phyloP scores from a whole-genome alignment of 176 grass and related monocot genomes.

The Alloteropsis semialata region DNA sequence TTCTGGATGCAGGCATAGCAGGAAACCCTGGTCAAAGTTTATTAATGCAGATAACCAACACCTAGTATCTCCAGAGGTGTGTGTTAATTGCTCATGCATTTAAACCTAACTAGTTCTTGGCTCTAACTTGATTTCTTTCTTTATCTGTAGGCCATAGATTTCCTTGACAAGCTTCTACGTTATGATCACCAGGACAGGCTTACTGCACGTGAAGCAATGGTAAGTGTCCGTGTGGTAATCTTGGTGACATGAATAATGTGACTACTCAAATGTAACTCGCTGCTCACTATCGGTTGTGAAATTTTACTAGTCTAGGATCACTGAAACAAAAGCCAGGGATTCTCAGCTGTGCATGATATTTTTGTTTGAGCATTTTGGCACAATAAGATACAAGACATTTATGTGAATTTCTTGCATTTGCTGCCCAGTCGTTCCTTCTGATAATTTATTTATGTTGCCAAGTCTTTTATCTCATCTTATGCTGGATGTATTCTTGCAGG shows the following conservation, averaged over 20 bases:
- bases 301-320: not conserved
- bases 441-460: not conserved
- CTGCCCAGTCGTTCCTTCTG: not conserved
- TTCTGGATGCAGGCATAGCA: constrained; percentile 66
- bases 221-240: constrained; percentile 28
- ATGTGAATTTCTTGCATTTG: not conserved
- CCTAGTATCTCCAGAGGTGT: constrained; percentile 93
- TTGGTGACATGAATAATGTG: not conserved
- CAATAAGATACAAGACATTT: not conserved
- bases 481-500: constrained; percentile 41
- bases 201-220: constrained; percentile 94
- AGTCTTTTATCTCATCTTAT: not conserved
- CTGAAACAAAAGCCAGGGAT: not conserved
- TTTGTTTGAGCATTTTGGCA: not conserved
- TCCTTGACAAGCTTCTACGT: constrained; percentile 92
- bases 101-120: not conserved
- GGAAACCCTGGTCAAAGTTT: constrained; percentile 90
- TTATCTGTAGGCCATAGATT: constrained; percentile 84
- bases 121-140: constrained; percentile 2
- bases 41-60: constrained; percentile 94
- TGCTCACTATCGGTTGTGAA: not conserved
- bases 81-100: not conserved
- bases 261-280: not conserved
- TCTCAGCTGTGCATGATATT: not conserved
- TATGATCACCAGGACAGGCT: constrained; percentile 98